phyloP scores from a whole-genome alignment of 2,329 filamentous ascomycete genomes.

The Ophiostoma sp. region DNA sequence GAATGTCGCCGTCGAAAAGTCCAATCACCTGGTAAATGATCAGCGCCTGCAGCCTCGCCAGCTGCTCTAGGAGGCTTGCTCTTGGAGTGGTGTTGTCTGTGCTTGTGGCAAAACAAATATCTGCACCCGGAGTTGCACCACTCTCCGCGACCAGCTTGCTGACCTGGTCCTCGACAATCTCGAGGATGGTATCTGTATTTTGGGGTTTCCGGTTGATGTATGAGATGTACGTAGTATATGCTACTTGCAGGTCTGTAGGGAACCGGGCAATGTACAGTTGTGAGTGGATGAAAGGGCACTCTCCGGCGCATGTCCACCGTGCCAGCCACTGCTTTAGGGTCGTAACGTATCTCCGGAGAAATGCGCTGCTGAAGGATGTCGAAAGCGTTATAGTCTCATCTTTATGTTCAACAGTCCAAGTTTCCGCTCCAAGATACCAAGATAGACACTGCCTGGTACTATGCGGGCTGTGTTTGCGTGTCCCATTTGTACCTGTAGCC shows the following conservation, averaged over 20 bases:
- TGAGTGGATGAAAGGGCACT: not conserved
- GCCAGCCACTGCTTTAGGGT: not conserved
- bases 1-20: conserved; percentile 48
- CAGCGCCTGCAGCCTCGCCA: conserved; percentile 46
- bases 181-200: not conserved
- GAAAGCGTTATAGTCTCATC: not conserved
- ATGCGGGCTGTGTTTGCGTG: not conserved
- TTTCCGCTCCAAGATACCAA: not conserved
- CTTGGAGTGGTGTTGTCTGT: not conserved
- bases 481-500: not conserved
- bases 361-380: not conserved
- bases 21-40: conserved; percentile 47
- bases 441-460: not conserved
- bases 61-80: conserved; percentile 27
- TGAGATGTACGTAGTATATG: not conserved
- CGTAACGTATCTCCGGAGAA: not conserved
- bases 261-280: not conserved
- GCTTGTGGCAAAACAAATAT: not conserved
- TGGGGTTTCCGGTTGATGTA: not conserved
- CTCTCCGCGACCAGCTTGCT: not conserved
- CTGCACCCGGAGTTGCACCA: not conserved
- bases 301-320: not conserved
- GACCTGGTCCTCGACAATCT: not conserved
- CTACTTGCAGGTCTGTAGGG: not conserved
- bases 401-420: not conserved